A percentile compares a stretch with the other conserved stretches of the same genome.
phyloP scores from a whole-genome alignment of 164 flowering plant genomes.

The Vitis riparia region DNA sequence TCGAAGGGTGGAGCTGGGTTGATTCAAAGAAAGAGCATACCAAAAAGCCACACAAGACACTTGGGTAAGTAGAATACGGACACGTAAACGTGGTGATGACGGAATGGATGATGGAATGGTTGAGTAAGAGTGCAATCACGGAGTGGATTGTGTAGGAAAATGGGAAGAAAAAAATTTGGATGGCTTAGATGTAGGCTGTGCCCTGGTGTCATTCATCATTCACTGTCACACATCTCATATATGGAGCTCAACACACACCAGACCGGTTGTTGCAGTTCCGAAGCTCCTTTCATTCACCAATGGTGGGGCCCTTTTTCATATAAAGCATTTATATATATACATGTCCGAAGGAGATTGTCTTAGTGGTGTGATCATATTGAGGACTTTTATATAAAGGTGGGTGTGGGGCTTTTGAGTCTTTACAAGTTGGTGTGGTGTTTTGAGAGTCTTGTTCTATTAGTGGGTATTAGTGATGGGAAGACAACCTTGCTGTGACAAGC shows the following conservation, averaged over 20 bases:
- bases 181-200: conserved; percentile 31
- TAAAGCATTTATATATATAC: conserved; percentile 11
- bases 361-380: conserved; percentile 4
- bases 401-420: conserved; percentile 39
- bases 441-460: background rate
- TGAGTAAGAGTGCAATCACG: conserved; percentile 47
- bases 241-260: conserved; percentile 23
- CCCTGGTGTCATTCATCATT: conserved; percentile 33
- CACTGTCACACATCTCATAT: conserved; percentile 24
- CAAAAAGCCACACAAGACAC: background rate
- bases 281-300: conserved; percentile 47
- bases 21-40: background rate
- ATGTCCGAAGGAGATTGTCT: background rate
- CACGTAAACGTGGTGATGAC: conserved; percentile 50
- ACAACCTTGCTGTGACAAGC: conserved; percentile 92
- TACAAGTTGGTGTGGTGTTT: conserved; percentile 5
- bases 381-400: conserved; percentile 45
- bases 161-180: conserved; percentile 21
- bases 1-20: background rate
- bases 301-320: conserved; percentile 29
- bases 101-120: conserved; percentile 46
- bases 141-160: conserved; percentile 30
- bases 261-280: conserved; percentile 49
- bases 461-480: conserved; percentile 59
- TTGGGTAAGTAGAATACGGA: conserved; percentile 1